A percentile compares a stretch with the other conserved stretches of the same genome.
These are phyloP conservation scores for Metarhizium guizhouense DNA, from an alignment of 2,329 filamentous ascomycete genomes.

Conservation along the genomic window DNA sequence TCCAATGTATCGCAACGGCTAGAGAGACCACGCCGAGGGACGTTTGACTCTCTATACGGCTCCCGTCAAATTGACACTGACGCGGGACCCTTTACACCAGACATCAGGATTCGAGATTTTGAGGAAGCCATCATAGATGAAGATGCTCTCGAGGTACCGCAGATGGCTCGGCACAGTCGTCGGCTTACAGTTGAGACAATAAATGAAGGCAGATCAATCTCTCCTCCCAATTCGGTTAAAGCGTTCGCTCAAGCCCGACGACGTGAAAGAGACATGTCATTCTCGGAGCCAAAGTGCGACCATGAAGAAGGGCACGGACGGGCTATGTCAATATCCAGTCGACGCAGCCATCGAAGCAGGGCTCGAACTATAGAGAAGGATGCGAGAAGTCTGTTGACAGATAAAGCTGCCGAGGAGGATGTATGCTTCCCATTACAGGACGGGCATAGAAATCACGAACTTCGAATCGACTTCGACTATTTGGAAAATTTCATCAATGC, in stretches of 20 bases:
- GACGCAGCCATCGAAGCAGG: slow-evolving; percentile 48
- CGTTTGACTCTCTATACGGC: slow-evolving; percentile 61
- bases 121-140: slow-evolving; percentile 73
- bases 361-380: slow-evolving; percentile 54
- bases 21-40: slow-evolving; percentile 58
- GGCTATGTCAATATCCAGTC: slow-evolving; percentile 61
- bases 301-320: slow-evolving; percentile 49
- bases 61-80: slow-evolving; percentile 36
- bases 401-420: slow-evolving; percentile 72
- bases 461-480: slow-evolving; percentile 86
- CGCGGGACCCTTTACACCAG: slow-evolving; percentile 16
- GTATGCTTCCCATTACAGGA: slow-evolving; percentile 80
- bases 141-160: slow-evolving; percentile 53
- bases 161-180: slow-evolving; percentile 34
- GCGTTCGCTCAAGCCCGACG: slow-evolving; percentile 89
- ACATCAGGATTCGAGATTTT: slow-evolving; percentile 63
- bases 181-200: slow-evolving; percentile 49
- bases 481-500: slow-evolving; percentile 81
- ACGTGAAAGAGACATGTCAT: slow-evolving; percentile 63
- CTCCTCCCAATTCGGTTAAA: slow-evolving; percentile 94
- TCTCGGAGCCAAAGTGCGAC: slow-evolving; percentile 38
- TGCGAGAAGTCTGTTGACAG: slow-evolving; percentile 50
- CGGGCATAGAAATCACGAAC: slow-evolving; percentile 57
- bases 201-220: slow-evolving; percentile 58
- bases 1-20: slow-evolving; percentile 48